Percentiles rank a stretch among this genome's conserved stretches.
These are phyloP conservation scores for Aspergillus baeticus DNA, from an alignment of 495 filamentous ascomycete species.

Conservation along the genomic window DNA sequence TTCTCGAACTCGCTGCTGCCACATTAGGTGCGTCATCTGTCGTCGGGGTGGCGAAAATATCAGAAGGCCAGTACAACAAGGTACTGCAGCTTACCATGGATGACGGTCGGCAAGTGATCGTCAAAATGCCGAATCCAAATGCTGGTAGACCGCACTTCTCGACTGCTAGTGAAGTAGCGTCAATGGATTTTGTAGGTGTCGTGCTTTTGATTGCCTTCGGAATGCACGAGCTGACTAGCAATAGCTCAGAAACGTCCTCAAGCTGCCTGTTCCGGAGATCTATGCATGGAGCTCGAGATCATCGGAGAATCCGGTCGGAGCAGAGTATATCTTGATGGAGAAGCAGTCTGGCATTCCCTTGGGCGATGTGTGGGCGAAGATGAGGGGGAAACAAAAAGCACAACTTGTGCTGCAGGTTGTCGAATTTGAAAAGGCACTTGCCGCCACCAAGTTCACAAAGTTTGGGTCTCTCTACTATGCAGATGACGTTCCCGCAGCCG, in stretches of 20 bases:
- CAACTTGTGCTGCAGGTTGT: no score
- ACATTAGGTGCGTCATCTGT: no score
- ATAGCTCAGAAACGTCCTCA: slow-evolving; percentile 19
- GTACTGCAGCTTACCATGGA: no score
- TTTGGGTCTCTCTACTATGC: slow-evolving; percentile 30
- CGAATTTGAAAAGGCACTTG: slow-evolving; percentile 21
- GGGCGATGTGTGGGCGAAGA: slow-evolving; percentile 19
- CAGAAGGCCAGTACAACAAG: no score
- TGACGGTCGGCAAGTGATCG: neutral
- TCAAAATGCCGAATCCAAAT: slow-evolving; percentile 6
- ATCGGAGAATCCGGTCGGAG: slow-evolving; percentile 25
- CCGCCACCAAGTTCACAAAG: slow-evolving; percentile 24
- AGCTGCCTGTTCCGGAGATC: slow-evolving; percentile 23
- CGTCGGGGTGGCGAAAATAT: no score
- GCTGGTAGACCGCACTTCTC: slow-evolving; percentile 25
- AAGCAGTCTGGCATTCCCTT: slow-evolving; percentile 26
- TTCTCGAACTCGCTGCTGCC: slow-evolving; percentile 8
- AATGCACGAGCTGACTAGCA: neutral
- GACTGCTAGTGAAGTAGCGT: slow-evolving; percentile 42
- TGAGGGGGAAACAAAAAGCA: slow-evolving; percentile 22
- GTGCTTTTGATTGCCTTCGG: neutral
- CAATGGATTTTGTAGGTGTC: slow-evolving; percentile 41
- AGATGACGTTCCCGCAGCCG: no score
- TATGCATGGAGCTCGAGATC: slow-evolving; percentile 27
- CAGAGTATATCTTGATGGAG: slow-evolving; percentile 42